These are phyloP conservation scores for Hygrophorus russula DNA, from an alignment of 768 basidiomycete genomes.

Conservation along the genomic window DNA sequence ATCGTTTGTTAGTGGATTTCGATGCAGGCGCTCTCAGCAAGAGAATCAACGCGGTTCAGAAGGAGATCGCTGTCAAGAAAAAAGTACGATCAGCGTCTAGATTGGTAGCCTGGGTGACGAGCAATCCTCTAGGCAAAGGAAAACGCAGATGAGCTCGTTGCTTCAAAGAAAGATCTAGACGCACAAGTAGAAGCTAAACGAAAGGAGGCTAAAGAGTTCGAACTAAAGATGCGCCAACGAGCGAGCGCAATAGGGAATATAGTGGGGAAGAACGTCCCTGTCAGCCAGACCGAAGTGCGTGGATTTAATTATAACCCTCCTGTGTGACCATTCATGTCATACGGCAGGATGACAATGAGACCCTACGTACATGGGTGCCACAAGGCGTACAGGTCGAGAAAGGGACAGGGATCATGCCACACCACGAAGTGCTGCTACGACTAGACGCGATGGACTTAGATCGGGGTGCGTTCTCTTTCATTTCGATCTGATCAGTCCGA, in stretches of 20 bases:
- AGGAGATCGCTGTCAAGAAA: constrained; percentile 89
- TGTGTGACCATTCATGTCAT: background rate
- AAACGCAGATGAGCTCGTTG: constrained; percentile 78
- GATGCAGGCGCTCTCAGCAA: constrained; percentile 71
- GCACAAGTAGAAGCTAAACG: constrained; percentile 65
- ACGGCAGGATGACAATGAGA: constrained; percentile 78
- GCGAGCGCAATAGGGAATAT: constrained; percentile 85
- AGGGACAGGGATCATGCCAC: constrained; percentile 77
- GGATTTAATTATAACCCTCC: background rate
- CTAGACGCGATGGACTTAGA: constrained; percentile 97
- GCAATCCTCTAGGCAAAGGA: constrained; percentile 64
- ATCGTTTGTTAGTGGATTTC: constrained; percentile 58
- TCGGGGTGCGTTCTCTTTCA: constrained; percentile 48
- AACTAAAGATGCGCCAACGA: constrained; percentile 67
- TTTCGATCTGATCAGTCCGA: background rate
- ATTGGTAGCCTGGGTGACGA: background rate
- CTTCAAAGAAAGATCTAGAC: constrained; percentile 77
- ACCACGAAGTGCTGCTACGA: constrained; percentile 91
- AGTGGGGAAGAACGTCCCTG: constrained; percentile 76
- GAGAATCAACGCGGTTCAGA: constrained; percentile 84
- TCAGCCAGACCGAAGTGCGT: constrained; percentile 80
- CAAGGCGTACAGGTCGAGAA: constrained; percentile 65
- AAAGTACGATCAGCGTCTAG: constrained; percentile 40
- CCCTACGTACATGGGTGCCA: constrained; percentile 79
- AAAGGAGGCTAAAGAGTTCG: constrained; percentile 68